Percentiles rank a stretch among this genome's conserved stretches.
phyloP scores from a whole-genome alignment of 2,329 filamentous ascomycete genomes.

The Plectosphaerella sp. region DNA sequence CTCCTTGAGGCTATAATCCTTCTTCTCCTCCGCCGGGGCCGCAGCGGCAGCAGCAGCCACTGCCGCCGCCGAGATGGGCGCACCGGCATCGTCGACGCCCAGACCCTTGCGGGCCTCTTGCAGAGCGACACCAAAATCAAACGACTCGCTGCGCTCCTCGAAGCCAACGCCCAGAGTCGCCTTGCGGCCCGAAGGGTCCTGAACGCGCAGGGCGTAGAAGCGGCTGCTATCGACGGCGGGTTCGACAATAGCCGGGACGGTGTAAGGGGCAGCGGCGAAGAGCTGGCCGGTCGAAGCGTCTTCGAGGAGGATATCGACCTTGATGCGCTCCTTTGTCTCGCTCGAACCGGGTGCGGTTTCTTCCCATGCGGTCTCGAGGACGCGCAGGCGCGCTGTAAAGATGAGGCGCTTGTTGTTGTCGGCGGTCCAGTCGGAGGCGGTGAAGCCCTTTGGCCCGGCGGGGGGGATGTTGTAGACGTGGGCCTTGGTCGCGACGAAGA shows the following conservation, averaged over 20 bases:
- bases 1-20: conserved; percentile 82
- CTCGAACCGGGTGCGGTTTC: conserved; percentile 19
- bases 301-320: conserved; percentile 74
- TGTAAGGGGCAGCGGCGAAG: conserved; percentile 82
- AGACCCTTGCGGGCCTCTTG: conserved; percentile 72
- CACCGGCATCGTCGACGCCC: conserved; percentile 45
- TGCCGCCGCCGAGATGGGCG: conserved; percentile 1
- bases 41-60: conserved; percentile 29
- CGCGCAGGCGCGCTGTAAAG: conserved; percentile 77
- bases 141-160: conserved; percentile 79
- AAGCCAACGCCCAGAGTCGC: conserved; percentile 82
- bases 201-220: conserved; percentile 80
- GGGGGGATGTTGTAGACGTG: conserved; percentile 89
- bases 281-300: conserved; percentile 68
- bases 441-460: conserved; percentile 73
- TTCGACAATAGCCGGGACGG: conserved; percentile 61
- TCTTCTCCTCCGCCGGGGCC: conserved; percentile 46
- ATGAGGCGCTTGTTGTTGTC: conserved; percentile 68
- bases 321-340: conserved; percentile 47
- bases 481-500: conserved; percentile 70
- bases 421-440: conserved; percentile 71
- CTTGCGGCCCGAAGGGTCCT: conserved; percentile 70
- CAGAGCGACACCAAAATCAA: conserved; percentile 77
- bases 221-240: conserved; percentile 73
- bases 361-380: conserved; percentile 68